A percentile compares a stretch with the other conserved stretches of the same genome.
Conservation (phyloP, 768 basidiomycete species). For the Suillus lakei region DNA sequence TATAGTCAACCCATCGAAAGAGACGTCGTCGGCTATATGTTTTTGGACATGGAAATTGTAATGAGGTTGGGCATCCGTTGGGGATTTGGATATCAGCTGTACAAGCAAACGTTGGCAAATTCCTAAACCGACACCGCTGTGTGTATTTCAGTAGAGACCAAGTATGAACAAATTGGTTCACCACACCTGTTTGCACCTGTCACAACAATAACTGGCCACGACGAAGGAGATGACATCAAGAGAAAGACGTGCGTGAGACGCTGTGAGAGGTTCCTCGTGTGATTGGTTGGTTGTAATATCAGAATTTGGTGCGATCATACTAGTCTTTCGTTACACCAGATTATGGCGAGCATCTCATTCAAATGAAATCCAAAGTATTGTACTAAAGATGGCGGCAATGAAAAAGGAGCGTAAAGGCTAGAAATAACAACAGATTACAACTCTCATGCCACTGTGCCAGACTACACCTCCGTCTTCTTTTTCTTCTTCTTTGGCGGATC, state of each 20-base stretch:
- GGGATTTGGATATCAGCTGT: conserved; percentile 59
- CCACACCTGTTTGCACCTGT: conserved; percentile 74
- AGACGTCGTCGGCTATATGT: conserved; percentile 23
- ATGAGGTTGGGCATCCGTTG: conserved; percentile 57
- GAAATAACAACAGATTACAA: not conserved
- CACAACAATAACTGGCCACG: conserved; percentile 59
- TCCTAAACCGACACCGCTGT: conserved; percentile 83
- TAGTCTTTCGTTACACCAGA: not conserved
- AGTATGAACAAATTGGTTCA: not conserved
- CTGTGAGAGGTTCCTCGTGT: not conserved
- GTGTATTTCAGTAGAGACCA: conserved; percentile 2
- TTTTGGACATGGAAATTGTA: conserved; percentile 20
- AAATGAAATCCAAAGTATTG: not conserved
- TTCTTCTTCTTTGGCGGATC: conserved; percentile 52
- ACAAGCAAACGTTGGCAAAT: conserved; percentile 79
- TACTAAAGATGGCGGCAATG: not conserved
- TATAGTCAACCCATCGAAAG: conserved; percentile 65
- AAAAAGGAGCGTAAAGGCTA: not conserved
- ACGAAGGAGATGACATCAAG: conserved; percentile 30
- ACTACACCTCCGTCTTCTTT: conserved; percentile 38
- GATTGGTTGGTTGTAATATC: not conserved
- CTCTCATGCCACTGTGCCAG: not conserved
- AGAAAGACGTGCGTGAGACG: conserved; percentile 6
- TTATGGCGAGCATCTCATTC: not conserved
- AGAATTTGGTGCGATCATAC: not conserved